Conservation (phyloP, 2,329 filamentous ascomycete species). For the Cercospora sojina region DNA sequence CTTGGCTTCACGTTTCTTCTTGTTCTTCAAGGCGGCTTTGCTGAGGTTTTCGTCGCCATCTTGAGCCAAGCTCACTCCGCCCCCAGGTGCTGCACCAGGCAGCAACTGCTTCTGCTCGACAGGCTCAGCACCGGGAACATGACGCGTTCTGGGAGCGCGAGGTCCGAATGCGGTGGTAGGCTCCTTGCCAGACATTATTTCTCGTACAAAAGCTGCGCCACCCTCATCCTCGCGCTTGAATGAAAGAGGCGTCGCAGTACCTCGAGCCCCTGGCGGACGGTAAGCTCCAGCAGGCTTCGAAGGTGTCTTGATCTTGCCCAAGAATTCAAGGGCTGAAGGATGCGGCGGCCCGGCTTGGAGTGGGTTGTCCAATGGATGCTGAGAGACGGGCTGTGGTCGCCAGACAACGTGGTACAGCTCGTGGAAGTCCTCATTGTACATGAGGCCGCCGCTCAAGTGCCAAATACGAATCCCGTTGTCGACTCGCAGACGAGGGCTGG, state of each 20-base stretch:
- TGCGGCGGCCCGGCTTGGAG: slow-evolving; percentile 73
- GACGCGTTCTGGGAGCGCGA: slow-evolving; percentile 63
- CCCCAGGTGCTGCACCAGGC: slow-evolving; percentile 67
- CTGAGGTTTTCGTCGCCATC: slow-evolving; percentile 72
- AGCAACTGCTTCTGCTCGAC: slow-evolving; percentile 55
- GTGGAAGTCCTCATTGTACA: slow-evolving; percentile 94
- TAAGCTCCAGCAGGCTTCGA: slow-evolving; percentile 98
- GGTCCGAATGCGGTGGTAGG: slow-evolving; percentile 72
- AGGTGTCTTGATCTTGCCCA: slow-evolving; percentile 86
- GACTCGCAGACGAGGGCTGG: slow-evolving; percentile 88
- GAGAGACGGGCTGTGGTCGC: slow-evolving; percentile 70
- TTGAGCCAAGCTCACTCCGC: slow-evolving; percentile 63
- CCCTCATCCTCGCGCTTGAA: slow-evolving; percentile 99
- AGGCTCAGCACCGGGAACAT: slow-evolving; percentile 83
- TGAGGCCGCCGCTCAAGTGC: slow-evolving; percentile 82
- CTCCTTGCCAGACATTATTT: slow-evolving; percentile 60
- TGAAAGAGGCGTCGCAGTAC: slow-evolving; percentile 81
- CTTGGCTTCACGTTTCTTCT: slow-evolving; percentile 95
- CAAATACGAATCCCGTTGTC: slow-evolving; percentile 96
- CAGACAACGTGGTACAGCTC: slow-evolving; percentile 87
- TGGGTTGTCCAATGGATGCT: slow-evolving; percentile 66
- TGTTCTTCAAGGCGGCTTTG: slow-evolving; percentile 89
- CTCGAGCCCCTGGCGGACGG: slow-evolving; percentile 88
- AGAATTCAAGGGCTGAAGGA: slow-evolving; percentile 74
- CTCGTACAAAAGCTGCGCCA: slow-evolving; percentile 81